Evolutionary conservation across 139 green algal species (phyloP).

Genomic region (Penium margaritaceum): DNA sequence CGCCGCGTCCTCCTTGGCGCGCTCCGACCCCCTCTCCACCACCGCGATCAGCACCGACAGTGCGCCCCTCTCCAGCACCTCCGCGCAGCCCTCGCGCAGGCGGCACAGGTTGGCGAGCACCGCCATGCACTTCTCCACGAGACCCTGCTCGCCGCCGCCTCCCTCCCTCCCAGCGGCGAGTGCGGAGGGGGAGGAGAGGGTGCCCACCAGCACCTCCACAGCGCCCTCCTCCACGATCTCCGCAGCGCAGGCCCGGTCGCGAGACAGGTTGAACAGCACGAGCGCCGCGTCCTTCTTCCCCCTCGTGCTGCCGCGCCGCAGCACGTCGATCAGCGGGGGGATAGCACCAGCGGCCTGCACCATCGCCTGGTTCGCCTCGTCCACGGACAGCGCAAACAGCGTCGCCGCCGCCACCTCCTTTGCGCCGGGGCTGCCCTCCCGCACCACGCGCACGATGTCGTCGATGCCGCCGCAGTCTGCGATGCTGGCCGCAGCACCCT

Average conservation of each 20-base stretch:
- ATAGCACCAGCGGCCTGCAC: constrained; percentile 23
- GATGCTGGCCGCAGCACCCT: background rate
- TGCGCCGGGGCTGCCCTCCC: constrained; percentile 9
- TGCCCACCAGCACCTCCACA: background rate
- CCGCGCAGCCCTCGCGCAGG: background rate
- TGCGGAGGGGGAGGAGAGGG: no score
- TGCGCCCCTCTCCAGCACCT: background rate
- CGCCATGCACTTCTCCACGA: background rate
- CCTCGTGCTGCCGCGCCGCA: constrained; percentile 15
- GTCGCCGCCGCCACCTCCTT: constrained; percentile 28
- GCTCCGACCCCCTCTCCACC: constrained; percentile 10
- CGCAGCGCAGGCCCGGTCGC: background rate
- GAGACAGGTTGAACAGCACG: constrained; percentile 32
- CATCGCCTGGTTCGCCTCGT: constrained; percentile 5
- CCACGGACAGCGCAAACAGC: constrained; percentile 16
- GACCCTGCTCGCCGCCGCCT: background rate
- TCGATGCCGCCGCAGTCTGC: constrained; percentile 12
- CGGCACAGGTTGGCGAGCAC: background rate
- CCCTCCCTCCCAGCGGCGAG: no score
- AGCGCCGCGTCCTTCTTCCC: constrained; percentile 28
- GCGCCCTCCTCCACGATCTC: constrained; percentile 29
- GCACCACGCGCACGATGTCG: constrained; percentile 22
- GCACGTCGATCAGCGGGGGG: constrained; percentile 15
- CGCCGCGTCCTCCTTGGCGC: constrained; percentile 12
- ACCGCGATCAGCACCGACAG: constrained; percentile 14